These are phyloP conservation scores for Kwoniella shandongensis DNA, from an alignment of 768 basidiomycete genomes.

Conservation along the genomic window DNA sequence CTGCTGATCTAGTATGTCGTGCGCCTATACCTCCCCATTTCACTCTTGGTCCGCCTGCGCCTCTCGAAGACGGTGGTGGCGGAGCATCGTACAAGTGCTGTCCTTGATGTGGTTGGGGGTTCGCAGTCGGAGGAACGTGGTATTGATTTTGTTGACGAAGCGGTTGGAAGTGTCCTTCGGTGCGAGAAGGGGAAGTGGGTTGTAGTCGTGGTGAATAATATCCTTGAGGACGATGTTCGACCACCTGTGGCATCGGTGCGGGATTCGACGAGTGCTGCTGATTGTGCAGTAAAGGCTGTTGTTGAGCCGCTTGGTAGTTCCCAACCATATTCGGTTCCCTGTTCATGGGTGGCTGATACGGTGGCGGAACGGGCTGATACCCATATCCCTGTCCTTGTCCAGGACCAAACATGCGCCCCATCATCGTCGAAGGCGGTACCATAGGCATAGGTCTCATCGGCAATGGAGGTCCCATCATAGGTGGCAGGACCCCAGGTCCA, in stretches of 20 bases:
- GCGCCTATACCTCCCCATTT: not conserved
- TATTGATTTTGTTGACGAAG: too few species aligned
- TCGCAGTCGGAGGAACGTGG: too few species aligned
- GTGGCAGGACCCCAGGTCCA: slow-evolving; percentile 7
- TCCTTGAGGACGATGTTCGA: slow-evolving; percentile 7
- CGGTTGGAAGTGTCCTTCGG: slow-evolving; percentile 8
- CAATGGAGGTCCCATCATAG: slow-evolving; percentile 22
- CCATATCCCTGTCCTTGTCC: slow-evolving; percentile 2
- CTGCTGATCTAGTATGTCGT: not conserved
- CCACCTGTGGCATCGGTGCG: slow-evolving; percentile 1
- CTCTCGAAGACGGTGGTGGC: not conserved
- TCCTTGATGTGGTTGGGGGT: too few species aligned
- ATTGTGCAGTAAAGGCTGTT: slow-evolving; percentile 4
- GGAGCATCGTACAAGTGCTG: too few species aligned
- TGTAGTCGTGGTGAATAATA: slow-evolving; percentile 19
- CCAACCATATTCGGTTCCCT: not conserved
- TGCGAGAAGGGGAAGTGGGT: slow-evolving; percentile 7
- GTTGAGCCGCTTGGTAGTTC: slow-evolving; percentile 1
- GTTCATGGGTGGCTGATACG: slow-evolving; percentile 22
- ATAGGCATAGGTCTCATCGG: slow-evolving; percentile 13
- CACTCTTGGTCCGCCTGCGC: not conserved
- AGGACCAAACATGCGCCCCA: not conserved
- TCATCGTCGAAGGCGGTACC: not conserved
- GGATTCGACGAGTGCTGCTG: not conserved
- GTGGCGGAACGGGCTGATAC: slow-evolving; percentile 9